These are phyloP conservation scores for Dactylorhiza incarnata DNA, from an alignment of 106 monocot genomes.

Conservation along the genomic window DNA sequence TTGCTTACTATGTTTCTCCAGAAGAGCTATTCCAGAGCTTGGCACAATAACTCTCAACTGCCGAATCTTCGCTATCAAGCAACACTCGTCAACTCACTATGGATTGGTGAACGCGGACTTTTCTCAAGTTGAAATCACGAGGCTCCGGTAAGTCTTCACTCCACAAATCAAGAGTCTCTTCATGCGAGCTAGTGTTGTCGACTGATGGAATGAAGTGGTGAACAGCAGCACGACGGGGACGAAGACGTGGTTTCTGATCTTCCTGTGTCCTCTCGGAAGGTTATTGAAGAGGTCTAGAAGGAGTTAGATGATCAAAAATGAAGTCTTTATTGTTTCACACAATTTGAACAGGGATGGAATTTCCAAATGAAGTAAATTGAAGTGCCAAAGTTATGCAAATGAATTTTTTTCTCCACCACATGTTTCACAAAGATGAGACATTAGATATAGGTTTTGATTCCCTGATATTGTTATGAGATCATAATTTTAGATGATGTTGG, in stretches of 20 bases:
- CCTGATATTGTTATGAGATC: background rate
- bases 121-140: conserved; percentile 42
- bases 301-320: conserved; percentile 5
- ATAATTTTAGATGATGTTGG: background rate
- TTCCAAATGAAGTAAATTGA: background rate
- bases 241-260: conserved; percentile 27
- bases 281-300: conserved; percentile 35
- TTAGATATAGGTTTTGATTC: background rate
- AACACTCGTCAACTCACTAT: conserved; percentile 16
- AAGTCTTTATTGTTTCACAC: background rate
- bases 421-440: background rate
- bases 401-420: background rate
- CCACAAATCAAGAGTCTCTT: background rate
- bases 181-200: background rate
- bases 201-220: background rate
- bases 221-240: conserved; percentile 20
- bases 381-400: background rate
- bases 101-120: conserved; percentile 34
- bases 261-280: conserved; percentile 27
- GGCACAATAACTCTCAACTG: conserved; percentile 25
- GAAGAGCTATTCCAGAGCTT: conserved; percentile 10
- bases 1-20: conserved; percentile 10
- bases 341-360: conserved; percentile 1
- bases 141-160: conserved; percentile 2
- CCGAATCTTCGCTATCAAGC: conserved; percentile 46